Evolutionary conservation across 257 asterid species (phyloP).

Genomic region (Plantago ovata): DNA sequence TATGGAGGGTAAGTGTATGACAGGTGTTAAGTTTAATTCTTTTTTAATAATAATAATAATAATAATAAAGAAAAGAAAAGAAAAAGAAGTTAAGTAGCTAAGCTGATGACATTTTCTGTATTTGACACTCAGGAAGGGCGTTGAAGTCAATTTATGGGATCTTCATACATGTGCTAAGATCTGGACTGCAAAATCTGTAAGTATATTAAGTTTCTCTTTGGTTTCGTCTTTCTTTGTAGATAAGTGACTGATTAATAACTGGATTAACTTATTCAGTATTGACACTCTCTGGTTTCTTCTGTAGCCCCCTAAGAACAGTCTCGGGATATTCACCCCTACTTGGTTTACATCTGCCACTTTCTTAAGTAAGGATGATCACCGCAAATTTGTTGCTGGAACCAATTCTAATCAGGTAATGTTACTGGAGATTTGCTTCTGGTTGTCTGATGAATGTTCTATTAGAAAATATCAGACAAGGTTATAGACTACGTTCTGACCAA

Average conservation of each 20-base stretch:
- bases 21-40: not conserved
- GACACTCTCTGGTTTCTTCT: constrained; percentile 25
- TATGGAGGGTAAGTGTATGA: constrained; percentile 79
- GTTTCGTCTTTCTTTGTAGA: constrained; percentile 5
- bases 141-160: constrained; percentile 91
- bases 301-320: constrained; percentile 81
- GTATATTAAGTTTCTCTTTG: constrained; percentile 22
- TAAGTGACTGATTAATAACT: constrained; percentile 5
- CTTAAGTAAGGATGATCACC: constrained; percentile 77
- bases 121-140: constrained; percentile 65
- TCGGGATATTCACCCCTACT: constrained; percentile 81
- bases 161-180: constrained; percentile 43
- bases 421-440: constrained; percentile 1
- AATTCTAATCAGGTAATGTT: constrained; percentile 67
- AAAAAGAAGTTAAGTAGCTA: constrained; percentile 11
- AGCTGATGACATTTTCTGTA: constrained; percentile 6
- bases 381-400: constrained; percentile 85
- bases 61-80: too few relatives aligned
- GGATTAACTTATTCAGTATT: constrained; percentile 5
- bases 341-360: constrained; percentile 88
- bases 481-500: too few relatives aligned
- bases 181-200: constrained; percentile 87
- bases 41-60: too few relatives aligned
- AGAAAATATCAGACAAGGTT: too few relatives aligned
- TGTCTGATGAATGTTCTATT: constrained; percentile 4